Conservation (phyloP, 768 basidiomycete genomes). For the Amanita muscaria region DNA sequence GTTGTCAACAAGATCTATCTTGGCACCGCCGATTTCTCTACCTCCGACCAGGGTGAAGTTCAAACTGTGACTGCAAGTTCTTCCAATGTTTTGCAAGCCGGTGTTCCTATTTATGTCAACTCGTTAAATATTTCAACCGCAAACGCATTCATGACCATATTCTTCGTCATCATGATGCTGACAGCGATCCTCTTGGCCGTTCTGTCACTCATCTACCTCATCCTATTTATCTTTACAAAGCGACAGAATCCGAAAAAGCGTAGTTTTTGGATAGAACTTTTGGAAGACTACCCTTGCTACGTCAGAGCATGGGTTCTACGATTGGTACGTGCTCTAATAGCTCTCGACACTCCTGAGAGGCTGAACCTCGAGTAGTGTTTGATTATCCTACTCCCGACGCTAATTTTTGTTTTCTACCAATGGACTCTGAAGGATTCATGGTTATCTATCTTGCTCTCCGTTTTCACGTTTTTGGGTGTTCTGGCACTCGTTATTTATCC, state of each 20-base stretch:
- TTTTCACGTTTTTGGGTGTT: slow-evolving; percentile 51
- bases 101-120: slow-evolving; percentile 77
- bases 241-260: slow-evolving; percentile 11
- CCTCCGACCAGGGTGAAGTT: slow-evolving; percentile 34
- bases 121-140: slow-evolving; percentile 70
- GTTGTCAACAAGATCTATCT: background rate
- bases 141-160: slow-evolving; percentile 88
- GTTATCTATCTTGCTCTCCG: slow-evolving; percentile 74
- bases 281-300: slow-evolving; percentile 34
- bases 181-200: slow-evolving; percentile 47
- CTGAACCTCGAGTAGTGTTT: slow-evolving; percentile 37
- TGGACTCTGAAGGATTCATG: slow-evolving; percentile 89
- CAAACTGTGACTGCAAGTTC: slow-evolving; percentile 57
- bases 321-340: slow-evolving; percentile 43
- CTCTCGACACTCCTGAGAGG: slow-evolving; percentile 2
- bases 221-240: slow-evolving; percentile 26
- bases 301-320: slow-evolving; percentile 56
- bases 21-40: slow-evolving; percentile 8
- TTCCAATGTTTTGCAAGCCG: slow-evolving; percentile 64
- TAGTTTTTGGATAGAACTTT: slow-evolving; percentile 12
- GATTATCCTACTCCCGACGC: slow-evolving; percentile 57
- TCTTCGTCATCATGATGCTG: slow-evolving; percentile 62
- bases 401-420: slow-evolving; percentile 79
- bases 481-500: slow-evolving; percentile 40
- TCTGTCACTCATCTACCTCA: slow-evolving; percentile 43